Evolutionary conservation across 73 alveolate genomes (phyloP).

Genomic region (Paramecium tetraurelia): DNA sequence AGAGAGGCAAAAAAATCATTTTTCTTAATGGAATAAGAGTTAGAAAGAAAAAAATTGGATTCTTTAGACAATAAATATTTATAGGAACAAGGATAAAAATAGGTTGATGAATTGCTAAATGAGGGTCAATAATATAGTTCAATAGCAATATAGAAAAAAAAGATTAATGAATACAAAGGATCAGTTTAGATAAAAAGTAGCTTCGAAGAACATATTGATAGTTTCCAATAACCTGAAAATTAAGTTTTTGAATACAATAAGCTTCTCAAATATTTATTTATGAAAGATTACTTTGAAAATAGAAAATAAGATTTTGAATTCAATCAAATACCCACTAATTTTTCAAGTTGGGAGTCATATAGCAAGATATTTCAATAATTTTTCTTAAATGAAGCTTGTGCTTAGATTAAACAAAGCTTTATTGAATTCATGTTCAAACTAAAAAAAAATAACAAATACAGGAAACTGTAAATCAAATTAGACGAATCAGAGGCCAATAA

Average conservation of each 20-base stretch:
- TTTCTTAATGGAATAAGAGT: background rate
- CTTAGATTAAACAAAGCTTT: slow-evolving; percentile 23
- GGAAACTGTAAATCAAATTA: background rate
- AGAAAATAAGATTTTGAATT: background rate
- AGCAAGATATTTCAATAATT: slow-evolving; percentile 42
- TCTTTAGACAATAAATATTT: background rate
- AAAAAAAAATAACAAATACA: background rate
- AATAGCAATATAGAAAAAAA: background rate
- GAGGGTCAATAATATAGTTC: background rate
- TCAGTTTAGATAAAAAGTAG: background rate
- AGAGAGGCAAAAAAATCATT: background rate
- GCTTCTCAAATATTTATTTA: background rate
- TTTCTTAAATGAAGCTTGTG: slow-evolving; percentile 29
- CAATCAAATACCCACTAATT: background rate
- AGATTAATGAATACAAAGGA: background rate
- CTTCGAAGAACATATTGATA: background rate
- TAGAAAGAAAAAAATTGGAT: slow-evolving; percentile 3
- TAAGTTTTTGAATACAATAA: background rate
- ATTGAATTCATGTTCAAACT: background rate
- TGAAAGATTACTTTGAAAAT: background rate
- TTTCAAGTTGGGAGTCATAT: background rate
- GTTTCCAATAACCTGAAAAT: background rate
- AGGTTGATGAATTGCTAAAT: background rate
- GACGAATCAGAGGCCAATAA: background rate
- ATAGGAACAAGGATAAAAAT: background rate